Percentiles rank a stretch among this genome's conserved stretches.
Evolutionary conservation across 345 rosid genomes (phyloP).

Genomic region (Pseudoturritis turrita): DNA sequence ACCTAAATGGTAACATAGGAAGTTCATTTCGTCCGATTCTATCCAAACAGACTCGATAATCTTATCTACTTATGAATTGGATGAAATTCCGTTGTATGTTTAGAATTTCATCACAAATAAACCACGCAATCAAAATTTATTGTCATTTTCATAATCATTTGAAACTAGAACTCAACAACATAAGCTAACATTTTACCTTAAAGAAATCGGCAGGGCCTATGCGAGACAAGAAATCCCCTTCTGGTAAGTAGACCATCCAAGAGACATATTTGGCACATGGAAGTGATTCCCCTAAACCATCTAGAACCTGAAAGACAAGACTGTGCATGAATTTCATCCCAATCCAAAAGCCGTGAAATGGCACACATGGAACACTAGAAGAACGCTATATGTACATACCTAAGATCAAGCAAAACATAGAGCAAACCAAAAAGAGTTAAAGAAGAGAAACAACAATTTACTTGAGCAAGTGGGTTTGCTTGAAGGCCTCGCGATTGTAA

Average conservation of each 20-base stretch:
- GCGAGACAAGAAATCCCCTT: slow-evolving; percentile 84
- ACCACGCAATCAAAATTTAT: neutral
- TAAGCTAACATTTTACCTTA: slow-evolving; percentile 47
- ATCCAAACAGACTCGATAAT: neutral
- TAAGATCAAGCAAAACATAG: too few species aligned
- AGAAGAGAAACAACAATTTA: too few species aligned
- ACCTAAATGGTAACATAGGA: neutral
- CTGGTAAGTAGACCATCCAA: slow-evolving; percentile 96
- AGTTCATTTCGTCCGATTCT: neutral
- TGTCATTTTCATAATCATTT: neutral
- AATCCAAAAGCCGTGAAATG: too few species aligned
- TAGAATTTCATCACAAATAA: neutral
- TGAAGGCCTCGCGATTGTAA: too few species aligned
- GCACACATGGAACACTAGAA: too few species aligned
- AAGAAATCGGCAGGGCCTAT: slow-evolving; percentile 90
- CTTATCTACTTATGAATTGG: neutral
- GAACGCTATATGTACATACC: too few species aligned
- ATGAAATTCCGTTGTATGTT: neutral
- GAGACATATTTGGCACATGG: slow-evolving; percentile 83
- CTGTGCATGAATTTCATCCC: too few species aligned
- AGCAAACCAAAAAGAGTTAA: too few species aligned
- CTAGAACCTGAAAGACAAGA: slow-evolving; percentile 86
- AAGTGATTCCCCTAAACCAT: slow-evolving; percentile 84
- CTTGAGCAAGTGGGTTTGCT: too few species aligned
- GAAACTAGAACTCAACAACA: neutral